Evolutionary conservation across 805 yeast genomes (phyloP), one percentile per base, ranked within the genome.

Genomic region (Sugiyamaella americana): DNA sequence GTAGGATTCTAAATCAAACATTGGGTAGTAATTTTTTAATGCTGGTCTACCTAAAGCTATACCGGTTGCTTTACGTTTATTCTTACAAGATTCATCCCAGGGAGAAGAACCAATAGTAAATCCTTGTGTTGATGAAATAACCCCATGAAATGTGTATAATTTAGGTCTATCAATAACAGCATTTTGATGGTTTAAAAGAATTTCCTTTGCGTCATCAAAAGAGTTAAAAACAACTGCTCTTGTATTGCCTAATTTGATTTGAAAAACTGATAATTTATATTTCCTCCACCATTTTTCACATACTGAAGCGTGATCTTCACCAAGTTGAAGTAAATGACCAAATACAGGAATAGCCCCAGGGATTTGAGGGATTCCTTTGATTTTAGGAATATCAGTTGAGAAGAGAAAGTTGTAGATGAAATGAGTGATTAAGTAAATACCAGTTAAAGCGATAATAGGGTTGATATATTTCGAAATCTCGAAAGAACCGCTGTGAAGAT

Each of bases 211-310:
- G 6, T 81, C 75, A 4, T 72, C 74, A 55, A 66, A 79, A 1
- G 83, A 73, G 58, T 84, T 82, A n/a, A 80, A 88, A 16, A 84
- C 80, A 11, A 85, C 72, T 1, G 81, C 76, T n/a, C 73, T 64
- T 23, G 64, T 68, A 20, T 61, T 66, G 0, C 94, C 94, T 43
- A 84, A 62, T 45, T 82, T 64, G 40, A 83, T 69, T 54, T 84
- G 89, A 56, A 74, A 82, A 1, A 82, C 73, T 2, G 68, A 61
- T 40, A 59, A 47, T 3, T 51, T 57, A 47, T 62, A 60, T 41
- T 61, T 43, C 37, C 58, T 46, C 41, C 69, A 53, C 58, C 69
- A 57, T 32, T 53, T 46, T 40, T 61, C 59, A 41, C 66, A 56
- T 17, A 53, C 58, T 11, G 63, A 50, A 13, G 69, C 62, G 50